Base-by-base conservation (phyloP, 257 asterid genomes). In the Scutellaria minor region DNA sequence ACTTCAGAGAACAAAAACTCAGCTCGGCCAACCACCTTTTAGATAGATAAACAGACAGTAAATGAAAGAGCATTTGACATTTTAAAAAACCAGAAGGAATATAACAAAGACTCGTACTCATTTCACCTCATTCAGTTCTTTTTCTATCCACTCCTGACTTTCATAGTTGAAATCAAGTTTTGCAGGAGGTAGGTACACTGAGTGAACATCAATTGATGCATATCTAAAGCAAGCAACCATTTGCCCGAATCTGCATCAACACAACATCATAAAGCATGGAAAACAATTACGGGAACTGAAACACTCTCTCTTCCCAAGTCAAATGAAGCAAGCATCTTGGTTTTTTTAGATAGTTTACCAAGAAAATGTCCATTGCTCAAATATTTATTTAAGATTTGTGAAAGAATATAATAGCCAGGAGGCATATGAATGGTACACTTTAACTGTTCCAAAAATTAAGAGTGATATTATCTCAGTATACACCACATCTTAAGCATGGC, bases 171-270 rank as follows among this genome's bases (percentile, higher is more conserved):
- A 91, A 77, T 83, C 96, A 82, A 94, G 95, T 73, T 86, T 87
- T 60, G 90, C 24, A 22, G 98, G 98, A 79, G 99, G 99, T 74
- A 94, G 90, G 70, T 75, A 88, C 72, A 94, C 99, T 10, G 99
- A 88, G 72, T 86, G 91, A 80, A 94, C 99, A 81, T 94, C 96
- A 72, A 94, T 94, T n/a, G 99, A 89, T 15, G 97, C 97, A 81
- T 94, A 94, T 70, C 97, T 93, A 80, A 94, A 94, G 90, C 99
- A 94, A 78, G 99, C 99, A 81, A 94, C 98, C 98, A 89, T 91
- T 68, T 88, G 86, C 39, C 98, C 99, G 27, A 85, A 91, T 74
- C 99, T 94, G 92, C 82, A 78, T 15, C 61, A 76, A 74, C 39
- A 72, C 20, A 71, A 77, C 57, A 73, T 59, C 73, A 74, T 51